Base-by-base conservation (phyloP, 257 asterid species). In the Fraxinus excelsior region DNA sequence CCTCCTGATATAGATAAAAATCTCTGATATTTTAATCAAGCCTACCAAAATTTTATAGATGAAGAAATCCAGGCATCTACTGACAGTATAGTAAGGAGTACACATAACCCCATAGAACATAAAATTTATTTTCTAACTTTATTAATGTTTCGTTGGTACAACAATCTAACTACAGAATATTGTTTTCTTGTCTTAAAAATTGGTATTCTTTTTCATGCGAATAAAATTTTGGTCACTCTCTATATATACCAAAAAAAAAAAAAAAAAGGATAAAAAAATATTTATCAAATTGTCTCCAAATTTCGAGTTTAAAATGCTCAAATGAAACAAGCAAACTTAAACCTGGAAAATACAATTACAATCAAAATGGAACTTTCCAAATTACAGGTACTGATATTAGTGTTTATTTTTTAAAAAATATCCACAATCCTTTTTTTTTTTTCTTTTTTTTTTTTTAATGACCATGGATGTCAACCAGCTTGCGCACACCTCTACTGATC, bases 1-100 rank as follows among this genome's bases (percentile, higher is more conserved):
- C 98, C 82, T 90, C 99, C 98, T 95, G 85, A 78, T 69, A 79
- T 67, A 13, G 19, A 73, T 77, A 2, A 34, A 76, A 58, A 75
- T n/a, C n/a, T 32, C 73, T 46, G 29, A 56, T 42, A 40, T 74
- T 73, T 76, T 70, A 71, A 28, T 37, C 76, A 51, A 35, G 37
- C 23, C 53, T 7, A 40, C n/a, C 66, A 51, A 67, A 26, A 11
- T 14, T 19, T 37, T 26, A 13, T 42, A 42, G 51, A 42, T 12
- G 51, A 12, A 42, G 51, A 42, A 42, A 42, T 11, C 51, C 51
- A 12, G 5, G 18, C 51, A 12, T 42, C 16, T 42, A 11, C 51
- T 42, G 49, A 40, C 16, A 40, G 49, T 40, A 40, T 40, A 40
- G 49, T 40, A 40, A 40, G 49, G 16, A 2, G 49, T 40, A 40